Evolutionary conservation across 805 yeast genomes (phyloP), one percentile per base, ranked within the genome.

Genomic region (Kluyveromyces aestuarii): DNA sequence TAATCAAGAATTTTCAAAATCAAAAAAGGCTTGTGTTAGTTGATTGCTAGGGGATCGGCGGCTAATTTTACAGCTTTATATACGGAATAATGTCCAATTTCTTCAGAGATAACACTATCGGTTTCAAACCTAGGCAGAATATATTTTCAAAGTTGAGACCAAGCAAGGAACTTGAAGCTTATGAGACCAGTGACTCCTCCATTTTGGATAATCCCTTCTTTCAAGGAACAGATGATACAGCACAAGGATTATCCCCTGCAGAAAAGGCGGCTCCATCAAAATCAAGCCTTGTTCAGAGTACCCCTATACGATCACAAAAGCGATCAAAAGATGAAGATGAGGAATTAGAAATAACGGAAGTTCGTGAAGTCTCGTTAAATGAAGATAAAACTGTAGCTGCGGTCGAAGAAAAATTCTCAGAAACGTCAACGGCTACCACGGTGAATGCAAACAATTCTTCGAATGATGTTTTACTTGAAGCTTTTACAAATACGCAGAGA

Each of bases 291-390:
- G 27, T 16, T 14, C 39, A 50, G 27, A 45, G 47, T 40, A 43
- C 52, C 2, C 48, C 49, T n/a, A 25, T 17, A 17, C 38, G 13
- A 39, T 4, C 35, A 2, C 50, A 46, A 11, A 45, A 41, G n/a
- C 11, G 13, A 16, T 21, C 27, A 1, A 30, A 40, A 19, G 51
- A 52, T 9, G 57, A 53, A 13, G 65, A 58, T 55, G 71, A 68
- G 49, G 73, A 68, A 37, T 45, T 69, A n/a, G 69, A 69, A 37
- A 67, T 77, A 61, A 64, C 76, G 7, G 64, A 75, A 63, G 58
- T 72, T 41, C 54, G 72, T 48, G 63, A 60, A 18, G 55, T 67
- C 6, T 27, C 46, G 16, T 18, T 33, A 14, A 11, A 18, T 27
- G 16, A 44, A 14, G 37, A 27, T 17, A 36, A 40, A 4, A 11